phyloP scores from a whole-genome alignment of 768 basidiomycete species.

The Cantharellus cinnabarinus region DNA sequence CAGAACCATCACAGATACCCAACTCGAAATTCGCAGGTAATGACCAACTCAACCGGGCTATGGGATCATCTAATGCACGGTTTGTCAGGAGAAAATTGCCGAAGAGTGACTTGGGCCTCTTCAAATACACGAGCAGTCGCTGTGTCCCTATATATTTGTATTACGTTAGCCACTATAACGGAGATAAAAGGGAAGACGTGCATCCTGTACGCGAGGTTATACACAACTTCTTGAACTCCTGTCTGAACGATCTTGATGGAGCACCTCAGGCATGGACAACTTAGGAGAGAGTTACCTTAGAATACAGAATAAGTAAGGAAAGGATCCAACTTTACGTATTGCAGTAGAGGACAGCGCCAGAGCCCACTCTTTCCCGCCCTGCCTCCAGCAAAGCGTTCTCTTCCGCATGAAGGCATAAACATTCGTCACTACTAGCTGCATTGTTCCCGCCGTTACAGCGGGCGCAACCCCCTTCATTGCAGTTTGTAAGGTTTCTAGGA shows the following conservation, averaged over 20 bases:
- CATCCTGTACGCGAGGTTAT: slow-evolving; percentile 93
- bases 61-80: too few relatives aligned
- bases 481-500: slow-evolving; percentile 73
- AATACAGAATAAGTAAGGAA: not conserved
- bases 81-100: slow-evolving; percentile 4
- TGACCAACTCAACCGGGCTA: too few relatives aligned
- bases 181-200: slow-evolving; percentile 20
- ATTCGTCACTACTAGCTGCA: slow-evolving; percentile 39
- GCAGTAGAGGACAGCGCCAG: slow-evolving; percentile 78
- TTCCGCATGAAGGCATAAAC: slow-evolving; percentile 91
- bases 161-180: not conserved
- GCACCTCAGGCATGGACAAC: slow-evolving; percentile 95
- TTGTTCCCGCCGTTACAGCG: slow-evolving; percentile 40
- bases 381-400: slow-evolving; percentile 94
- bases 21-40: too few relatives aligned
- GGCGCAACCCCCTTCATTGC: slow-evolving; percentile 76
- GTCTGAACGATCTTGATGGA: slow-evolving; percentile 95
- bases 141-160: slow-evolving; percentile 9
- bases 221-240: slow-evolving; percentile 80
- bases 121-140: slow-evolving; percentile 12
- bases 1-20: too few relatives aligned
- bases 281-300: slow-evolving; percentile 15
- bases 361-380: slow-evolving; percentile 72
- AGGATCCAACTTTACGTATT: slow-evolving; percentile 52
- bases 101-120: slow-evolving; percentile 14